These are phyloP conservation scores for Cladosporium sp. DNA, from an alignment of 2,329 filamentous ascomycete species.

Conservation along the genomic window DNA sequence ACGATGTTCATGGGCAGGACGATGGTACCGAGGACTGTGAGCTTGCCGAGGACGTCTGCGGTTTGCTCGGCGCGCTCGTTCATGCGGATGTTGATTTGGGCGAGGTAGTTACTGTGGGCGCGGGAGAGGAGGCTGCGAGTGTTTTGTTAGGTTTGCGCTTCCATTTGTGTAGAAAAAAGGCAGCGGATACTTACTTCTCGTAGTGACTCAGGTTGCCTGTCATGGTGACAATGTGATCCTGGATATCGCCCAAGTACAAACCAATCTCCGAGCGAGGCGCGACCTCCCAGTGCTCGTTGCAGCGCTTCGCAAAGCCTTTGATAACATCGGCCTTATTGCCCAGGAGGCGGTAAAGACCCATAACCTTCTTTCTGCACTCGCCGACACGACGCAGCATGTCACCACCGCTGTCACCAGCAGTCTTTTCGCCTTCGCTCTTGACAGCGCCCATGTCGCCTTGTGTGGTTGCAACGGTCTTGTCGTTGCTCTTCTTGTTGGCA, in stretches of 20 bases:
- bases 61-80: constrained; percentile 97
- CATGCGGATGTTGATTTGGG: constrained; percentile 98
- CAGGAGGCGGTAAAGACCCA: constrained; percentile 87
- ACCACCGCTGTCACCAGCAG: constrained; percentile 51
- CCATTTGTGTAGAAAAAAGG: constrained; percentile 18
- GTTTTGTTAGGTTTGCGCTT: not conserved
- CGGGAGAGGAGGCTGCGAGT: constrained; percentile 73
- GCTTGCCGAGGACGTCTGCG: constrained; percentile 87
- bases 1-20: constrained; percentile 99
- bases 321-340: constrained; percentile 99
- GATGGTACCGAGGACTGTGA: constrained; percentile 95
- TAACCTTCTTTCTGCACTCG: constrained; percentile 94
- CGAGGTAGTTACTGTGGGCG: constrained; percentile 95
- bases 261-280: constrained; percentile 94
- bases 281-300: constrained; percentile 97
- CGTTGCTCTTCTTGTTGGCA: constrained; percentile 31
- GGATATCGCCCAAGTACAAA: constrained; percentile 95
- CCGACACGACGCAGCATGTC: constrained; percentile 93
- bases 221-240: constrained; percentile 99
- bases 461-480: constrained; percentile 24
- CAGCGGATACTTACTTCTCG: constrained; percentile 68
- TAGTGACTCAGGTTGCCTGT: constrained; percentile 94
- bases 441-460: constrained; percentile 31
- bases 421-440: constrained; percentile 39
- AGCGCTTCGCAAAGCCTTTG: constrained; percentile 97